These are phyloP conservation scores for Ramularia endophylla DNA, from an alignment of 2,329 filamentous ascomycete species.

Conservation along the genomic window DNA sequence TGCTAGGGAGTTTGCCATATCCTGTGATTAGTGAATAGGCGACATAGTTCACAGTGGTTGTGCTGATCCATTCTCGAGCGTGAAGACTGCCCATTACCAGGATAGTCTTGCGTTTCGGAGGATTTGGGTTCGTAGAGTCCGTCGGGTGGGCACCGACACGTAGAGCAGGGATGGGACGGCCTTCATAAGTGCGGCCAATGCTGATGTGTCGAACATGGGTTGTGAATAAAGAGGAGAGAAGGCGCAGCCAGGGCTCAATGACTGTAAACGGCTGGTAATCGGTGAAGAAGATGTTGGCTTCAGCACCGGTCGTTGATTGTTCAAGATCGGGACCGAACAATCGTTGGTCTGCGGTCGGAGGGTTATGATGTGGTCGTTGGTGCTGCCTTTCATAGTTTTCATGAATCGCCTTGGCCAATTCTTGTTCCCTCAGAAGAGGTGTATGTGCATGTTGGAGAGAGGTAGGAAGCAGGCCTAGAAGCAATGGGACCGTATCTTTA, in stretches of 20 bases:
- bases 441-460: conserved; percentile 67
- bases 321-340: conserved; percentile 24
- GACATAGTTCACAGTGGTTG: conserved; percentile 82
- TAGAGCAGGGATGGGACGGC: conserved; percentile 76
- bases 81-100: conserved; percentile 82
- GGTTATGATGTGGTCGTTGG: conserved; percentile 13
- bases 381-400: conserved; percentile 59
- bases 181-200: conserved; percentile 83
- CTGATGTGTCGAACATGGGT: conserved; percentile 66
- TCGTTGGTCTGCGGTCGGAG: conserved; percentile 5
- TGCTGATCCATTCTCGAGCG: conserved; percentile 94
- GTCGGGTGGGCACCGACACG: conserved; percentile 61
- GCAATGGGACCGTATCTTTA: conserved; percentile 68
- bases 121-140: conserved; percentile 41
- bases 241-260: conserved; percentile 83
- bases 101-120: conserved; percentile 62
- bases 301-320: conserved; percentile 14
- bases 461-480: conserved; percentile 70
- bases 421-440: conserved; percentile 66
- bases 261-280: conserved; percentile 86
- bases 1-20: conserved; percentile 64
- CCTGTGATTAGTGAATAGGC: conserved; percentile 82
- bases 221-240: conserved; percentile 85
- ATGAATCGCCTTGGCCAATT: conserved; percentile 66
- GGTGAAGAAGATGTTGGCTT: conserved; percentile 72